Evolutionary conservation across 768 basidiomycete species (phyloP).

Genomic region (Basidioascus undulatus): DNA sequence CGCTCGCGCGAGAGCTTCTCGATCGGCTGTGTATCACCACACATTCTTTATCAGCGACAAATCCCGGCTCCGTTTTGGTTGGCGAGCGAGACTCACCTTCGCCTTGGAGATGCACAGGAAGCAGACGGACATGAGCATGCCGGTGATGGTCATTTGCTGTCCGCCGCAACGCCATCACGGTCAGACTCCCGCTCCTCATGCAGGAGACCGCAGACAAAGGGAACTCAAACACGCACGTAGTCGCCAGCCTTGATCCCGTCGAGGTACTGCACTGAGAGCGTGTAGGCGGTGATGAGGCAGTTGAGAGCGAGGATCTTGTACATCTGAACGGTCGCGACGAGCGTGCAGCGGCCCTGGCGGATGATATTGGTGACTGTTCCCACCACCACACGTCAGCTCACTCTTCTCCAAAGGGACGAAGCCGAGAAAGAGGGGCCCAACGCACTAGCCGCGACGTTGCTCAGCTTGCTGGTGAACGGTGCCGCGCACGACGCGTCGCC

Average conservation of each 20-base stretch:
- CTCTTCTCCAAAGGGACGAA: background rate
- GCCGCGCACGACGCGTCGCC: conserved; percentile 99
- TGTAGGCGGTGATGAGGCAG: conserved; percentile 91
- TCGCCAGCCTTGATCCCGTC: conserved; percentile 99
- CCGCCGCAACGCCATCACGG: too few relatives aligned
- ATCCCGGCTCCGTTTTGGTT: background rate
- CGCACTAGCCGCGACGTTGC: conserved; percentile 89
- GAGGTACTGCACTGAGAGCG: conserved; percentile 81
- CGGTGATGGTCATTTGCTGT: conserved; percentile 91
- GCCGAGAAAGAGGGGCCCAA: conserved; percentile 7
- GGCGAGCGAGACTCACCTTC: conserved; percentile 48
- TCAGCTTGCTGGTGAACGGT: conserved; percentile 91
- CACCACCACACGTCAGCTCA: background rate
- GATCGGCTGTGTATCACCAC: conserved; percentile 70
- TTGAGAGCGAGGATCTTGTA: conserved; percentile 97
- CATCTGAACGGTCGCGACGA: conserved; percentile 98
- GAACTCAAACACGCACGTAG: too few relatives aligned
- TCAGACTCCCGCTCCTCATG: background rate
- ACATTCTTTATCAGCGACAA: background rate
- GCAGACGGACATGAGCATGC: conserved; percentile 92
- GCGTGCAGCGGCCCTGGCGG: conserved; percentile 89
- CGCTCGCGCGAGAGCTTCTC: conserved; percentile 84
- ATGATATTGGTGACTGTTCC: conserved; percentile 81
- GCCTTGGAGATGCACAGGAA: conserved; percentile 96
- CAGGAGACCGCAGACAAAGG: background rate